Base-by-base conservation (phyloP, 2,329 filamentous ascomycete species). In the Ilyonectria robusta region DNA sequence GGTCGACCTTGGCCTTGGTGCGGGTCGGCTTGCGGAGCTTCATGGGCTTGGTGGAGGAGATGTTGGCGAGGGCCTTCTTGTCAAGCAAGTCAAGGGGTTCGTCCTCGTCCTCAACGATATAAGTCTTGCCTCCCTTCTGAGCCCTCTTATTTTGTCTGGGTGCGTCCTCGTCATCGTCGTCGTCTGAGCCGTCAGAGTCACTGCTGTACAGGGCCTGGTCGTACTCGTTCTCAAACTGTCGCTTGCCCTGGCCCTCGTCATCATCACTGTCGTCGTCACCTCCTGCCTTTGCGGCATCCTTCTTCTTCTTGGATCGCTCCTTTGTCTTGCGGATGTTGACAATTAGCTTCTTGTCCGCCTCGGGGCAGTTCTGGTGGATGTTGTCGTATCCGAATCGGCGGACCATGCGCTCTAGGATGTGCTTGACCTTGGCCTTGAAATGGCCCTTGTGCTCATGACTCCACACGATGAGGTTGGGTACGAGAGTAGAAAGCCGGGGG, bases 381-480 rank as follows among this genome's bases (percentile, higher is more conserved):
- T 89, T 82, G 2, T 95, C 92, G 51, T 93, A 92, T 54, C 96
- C 95, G 77, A 98, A 98, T 63, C 95, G 91, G 54, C 95, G 90
- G 23, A 98, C 92, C 88, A 98, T 94, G 59, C 96, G 91, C 83
- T 99, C 96, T 17, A 99, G 84, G 70, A 99, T 98, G 78, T 98
- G 95, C 89, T 98, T 98, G 73, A 99, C 95, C 85, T 98, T 99
- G 56, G 93, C 92, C 77, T 95, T 94, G 84, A 99, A 96, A 79
- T 97, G 94, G 13, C 94, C 94, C 84, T 98, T 98, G 85, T 99
- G 97, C 82, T 99, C 96, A 81, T 98, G 94, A 78, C 93, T 95
- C 95, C 96, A 99, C 47, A 95, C 90, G 86, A 98, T 94, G 21
- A 98, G 86, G 80, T 97, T 97, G 4, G 95, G 94, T 2, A 99